These are phyloP conservation scores for Amylocystis lapponica DNA, from an alignment of 768 basidiomycete genomes.

Conservation along the genomic window DNA sequence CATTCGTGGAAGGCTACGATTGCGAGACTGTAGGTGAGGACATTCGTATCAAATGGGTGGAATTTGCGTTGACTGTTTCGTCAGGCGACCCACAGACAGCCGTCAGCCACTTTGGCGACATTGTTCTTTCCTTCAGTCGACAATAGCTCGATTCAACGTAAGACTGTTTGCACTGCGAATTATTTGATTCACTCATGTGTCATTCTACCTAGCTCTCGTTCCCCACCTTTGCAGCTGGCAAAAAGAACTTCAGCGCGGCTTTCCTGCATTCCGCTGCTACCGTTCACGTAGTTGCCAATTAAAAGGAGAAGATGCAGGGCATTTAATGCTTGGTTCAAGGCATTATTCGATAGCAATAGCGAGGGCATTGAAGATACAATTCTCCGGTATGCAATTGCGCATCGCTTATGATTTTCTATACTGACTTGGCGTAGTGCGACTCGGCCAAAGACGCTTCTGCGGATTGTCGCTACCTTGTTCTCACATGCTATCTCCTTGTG, in stretches of 20 bases:
- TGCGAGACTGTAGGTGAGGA: conserved; percentile 74
- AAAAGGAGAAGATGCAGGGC: conserved; percentile 19
- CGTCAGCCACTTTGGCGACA: conserved; percentile 68
- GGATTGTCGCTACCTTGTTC: conserved; percentile 63
- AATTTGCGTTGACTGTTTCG: background rate
- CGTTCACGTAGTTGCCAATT: conserved; percentile 33
- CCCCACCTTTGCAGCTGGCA: background rate
- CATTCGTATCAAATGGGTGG: background rate
- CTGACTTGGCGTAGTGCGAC: conserved; percentile 45
- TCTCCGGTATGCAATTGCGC: conserved; percentile 20
- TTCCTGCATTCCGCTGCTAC: conserved; percentile 45
- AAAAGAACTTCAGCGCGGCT: conserved; percentile 38
- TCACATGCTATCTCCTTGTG: conserved; percentile 50
- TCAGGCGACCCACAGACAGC: conserved; percentile 82
- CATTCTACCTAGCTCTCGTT: background rate
- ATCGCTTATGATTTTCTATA: background rate
- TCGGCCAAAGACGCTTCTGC: conserved; percentile 59
- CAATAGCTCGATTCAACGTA: conserved; percentile 61
- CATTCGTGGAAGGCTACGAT: conserved; percentile 66
- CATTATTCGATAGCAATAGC: conserved; percentile 67
- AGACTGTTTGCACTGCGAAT: too few species aligned
- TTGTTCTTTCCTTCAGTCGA: conserved; percentile 74
- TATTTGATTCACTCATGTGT: background rate
- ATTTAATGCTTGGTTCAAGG: conserved; percentile 60
- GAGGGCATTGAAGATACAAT: conserved; percentile 85